phyloP scores from a whole-genome alignment of 1,284 basidiomycete genomes.

The Rhodotorula glutinis region DNA sequence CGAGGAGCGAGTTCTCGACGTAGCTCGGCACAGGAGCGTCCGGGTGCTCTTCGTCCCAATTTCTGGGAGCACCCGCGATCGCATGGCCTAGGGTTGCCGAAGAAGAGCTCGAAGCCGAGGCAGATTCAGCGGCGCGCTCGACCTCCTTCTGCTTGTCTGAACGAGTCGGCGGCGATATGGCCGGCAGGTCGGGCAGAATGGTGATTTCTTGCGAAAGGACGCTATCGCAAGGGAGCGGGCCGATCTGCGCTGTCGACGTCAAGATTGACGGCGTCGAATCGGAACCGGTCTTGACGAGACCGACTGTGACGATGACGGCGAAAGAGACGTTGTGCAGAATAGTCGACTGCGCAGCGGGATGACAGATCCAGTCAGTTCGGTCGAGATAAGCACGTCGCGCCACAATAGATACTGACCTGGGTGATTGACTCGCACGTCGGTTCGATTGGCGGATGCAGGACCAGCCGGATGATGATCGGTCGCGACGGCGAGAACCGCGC shows the following conservation, averaged over 20 bases:
- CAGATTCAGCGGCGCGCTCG: not conserved
- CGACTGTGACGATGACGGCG: conserved; percentile 26
- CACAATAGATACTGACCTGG: too few species aligned
- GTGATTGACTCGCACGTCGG: conserved; percentile 33
- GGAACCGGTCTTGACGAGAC: conserved; percentile 16
- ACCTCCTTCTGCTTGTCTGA: conserved; percentile 35
- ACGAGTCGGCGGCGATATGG: not conserved
- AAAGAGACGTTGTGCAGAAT: conserved; percentile 34
- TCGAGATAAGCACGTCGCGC: too few species aligned
- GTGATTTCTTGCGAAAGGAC: conserved; percentile 18
- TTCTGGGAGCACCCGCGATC: not conserved
- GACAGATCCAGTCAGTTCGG: not conserved
- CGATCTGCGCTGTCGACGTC: not conserved
- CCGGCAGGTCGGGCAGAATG: conserved; percentile 25
- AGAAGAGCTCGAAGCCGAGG: not conserved
- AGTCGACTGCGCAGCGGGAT: conserved; percentile 25
- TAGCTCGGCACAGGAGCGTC: conserved; percentile 36
- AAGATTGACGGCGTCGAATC: not conserved
- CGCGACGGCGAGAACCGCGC: conserved; percentile 33
- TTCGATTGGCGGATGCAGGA: conserved; percentile 31
- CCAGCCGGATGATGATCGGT: conserved; percentile 33
- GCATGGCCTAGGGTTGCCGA: not conserved
- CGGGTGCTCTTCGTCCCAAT: conserved; percentile 9
- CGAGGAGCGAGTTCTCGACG: conserved; percentile 20
- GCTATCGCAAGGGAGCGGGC: not conserved